phyloP scores from a whole-genome alignment of 2,329 filamentous ascomycete species.

The Ilyonectria mors-panacis region DNA sequence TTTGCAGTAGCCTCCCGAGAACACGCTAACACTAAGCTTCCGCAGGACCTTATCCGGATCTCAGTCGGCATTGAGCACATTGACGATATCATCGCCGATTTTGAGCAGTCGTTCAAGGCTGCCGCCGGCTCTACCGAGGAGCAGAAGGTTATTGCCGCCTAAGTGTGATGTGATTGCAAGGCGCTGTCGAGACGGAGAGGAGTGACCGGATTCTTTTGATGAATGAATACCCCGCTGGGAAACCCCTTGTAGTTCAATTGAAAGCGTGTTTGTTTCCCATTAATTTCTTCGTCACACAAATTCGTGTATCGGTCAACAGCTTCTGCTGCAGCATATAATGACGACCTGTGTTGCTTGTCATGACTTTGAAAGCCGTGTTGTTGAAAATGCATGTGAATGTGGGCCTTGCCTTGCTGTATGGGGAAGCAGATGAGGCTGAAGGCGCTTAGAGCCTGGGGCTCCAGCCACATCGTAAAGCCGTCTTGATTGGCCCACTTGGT shows the following conservation, averaged over 20 bases:
- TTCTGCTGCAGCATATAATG: not conserved
- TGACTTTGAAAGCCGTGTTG: not conserved
- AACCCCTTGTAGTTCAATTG: constrained; percentile 16
- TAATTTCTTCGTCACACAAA: not conserved
- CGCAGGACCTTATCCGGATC: constrained; percentile 89
- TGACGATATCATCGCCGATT: constrained; percentile 96
- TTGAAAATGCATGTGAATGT: not conserved
- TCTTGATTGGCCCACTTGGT: constrained; percentile 44
- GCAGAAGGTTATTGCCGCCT: constrained; percentile 40
- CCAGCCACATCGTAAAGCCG: constrained; percentile 34
- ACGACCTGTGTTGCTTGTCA: not conserved
- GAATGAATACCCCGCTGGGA: constrained; percentile 26
- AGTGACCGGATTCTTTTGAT: constrained; percentile 12
- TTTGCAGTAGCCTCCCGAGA: not conserved
- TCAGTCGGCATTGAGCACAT: constrained; percentile 97
- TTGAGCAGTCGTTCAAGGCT: constrained; percentile 88
- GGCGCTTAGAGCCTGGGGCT: constrained; percentile 2
- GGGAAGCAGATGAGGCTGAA: constrained; percentile 35
- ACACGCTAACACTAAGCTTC: constrained; percentile 5
- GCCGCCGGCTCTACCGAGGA: constrained; percentile 61
- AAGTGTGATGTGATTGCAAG: not conserved
- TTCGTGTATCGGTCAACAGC: not conserved
- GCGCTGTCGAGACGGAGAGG: not conserved
- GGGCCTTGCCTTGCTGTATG: not conserved
- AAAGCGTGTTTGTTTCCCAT: constrained; percentile 21